Percentiles rank a stretch among this genome's conserved stretches.
These are phyloP conservation scores for Irineochytrium annulatum DNA, from an alignment of 192 early-diverging fungal species.

Conservation along the genomic window DNA sequence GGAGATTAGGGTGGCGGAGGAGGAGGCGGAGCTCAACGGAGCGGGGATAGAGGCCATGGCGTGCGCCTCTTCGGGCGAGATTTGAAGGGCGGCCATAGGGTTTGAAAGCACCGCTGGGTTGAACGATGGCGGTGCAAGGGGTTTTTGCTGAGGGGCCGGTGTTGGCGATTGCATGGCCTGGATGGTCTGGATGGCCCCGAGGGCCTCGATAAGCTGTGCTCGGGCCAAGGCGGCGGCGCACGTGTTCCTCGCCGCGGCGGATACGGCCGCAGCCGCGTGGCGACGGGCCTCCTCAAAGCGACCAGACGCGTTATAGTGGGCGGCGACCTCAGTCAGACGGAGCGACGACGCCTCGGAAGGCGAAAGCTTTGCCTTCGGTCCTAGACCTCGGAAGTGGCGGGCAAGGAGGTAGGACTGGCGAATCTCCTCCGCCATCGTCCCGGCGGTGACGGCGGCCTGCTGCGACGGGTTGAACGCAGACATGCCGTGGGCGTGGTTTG, in stretches of 20 bases:
- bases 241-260: conserved; percentile 33
- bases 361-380: conserved; percentile 38
- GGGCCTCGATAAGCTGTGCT: conserved; percentile 38
- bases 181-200: conserved; percentile 12
- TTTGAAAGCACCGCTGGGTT: conserved; percentile 5
- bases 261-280: conserved; percentile 43
- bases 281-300: conserved; percentile 45
- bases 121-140: no score
- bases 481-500: not conserved
- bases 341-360: conserved; percentile 26
- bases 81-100: no score
- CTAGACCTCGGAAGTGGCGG: conserved; percentile 47
- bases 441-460: not conserved
- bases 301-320: conserved; percentile 41
- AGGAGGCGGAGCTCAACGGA: not conserved
- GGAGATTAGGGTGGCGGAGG: not conserved
- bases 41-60: no score
- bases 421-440: conserved; percentile 35
- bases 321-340: conserved; percentile 31
- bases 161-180: not conserved
- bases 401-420: conserved; percentile 42
- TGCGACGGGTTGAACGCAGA: no score
- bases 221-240: conserved; percentile 30
- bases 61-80: no score
- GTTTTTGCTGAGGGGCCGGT: not conserved